Base-by-base conservation (phyloP, 495 filamentous ascomycete species). In the Penicillium maclennaniae region DNA sequence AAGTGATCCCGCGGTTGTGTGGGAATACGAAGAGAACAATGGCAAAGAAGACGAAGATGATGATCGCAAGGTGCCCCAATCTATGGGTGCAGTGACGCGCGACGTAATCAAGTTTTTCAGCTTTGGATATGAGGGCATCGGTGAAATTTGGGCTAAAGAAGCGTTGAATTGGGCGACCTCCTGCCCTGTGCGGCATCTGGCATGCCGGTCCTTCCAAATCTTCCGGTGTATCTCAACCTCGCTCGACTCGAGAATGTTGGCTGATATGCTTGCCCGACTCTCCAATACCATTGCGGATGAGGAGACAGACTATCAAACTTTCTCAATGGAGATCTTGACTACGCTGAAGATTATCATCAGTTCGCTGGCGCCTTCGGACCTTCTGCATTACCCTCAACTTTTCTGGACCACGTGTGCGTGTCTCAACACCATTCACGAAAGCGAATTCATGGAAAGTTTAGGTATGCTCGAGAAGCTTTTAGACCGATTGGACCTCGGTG, bases 341-440 rank as follows among this genome's bases (percentile, higher is more conserved):
- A 97, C 93, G 0, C 68, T 99, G 41, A 89, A 92, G 53, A 89
- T 91, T 0, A 87, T 97, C 49, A 93, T 97, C 51, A 80, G 82
- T 51, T 89, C 90, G 23, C 74, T 96, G 19, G 83, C 89, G n/a
- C 78, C 86, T 3, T 75, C 83, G 19, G 87, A 93, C 68, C 77
- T 99, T 14, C 56, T 96, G 39, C 83, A 86, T 34, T 96, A 92
- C 55, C 92, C 93, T 7, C 91, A 97, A 60, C 73, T 97, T 1
- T 99, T 97, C 71, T 99, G 93, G 93, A 92, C 92, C 1, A 95
- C 89, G 2, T 96, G 91, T 62, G 92, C 93, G 25, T 97, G 93
- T 63, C 74, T 97, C 37, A 89, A 97, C 63, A 97, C 93, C 1
- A 91, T 96, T 54, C 91, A 96, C 54, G 93, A 97, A 68, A 83